Base-by-base conservation (phyloP, 1,284 basidiomycete genomes). In the Boletellus deceptivus region DNA sequence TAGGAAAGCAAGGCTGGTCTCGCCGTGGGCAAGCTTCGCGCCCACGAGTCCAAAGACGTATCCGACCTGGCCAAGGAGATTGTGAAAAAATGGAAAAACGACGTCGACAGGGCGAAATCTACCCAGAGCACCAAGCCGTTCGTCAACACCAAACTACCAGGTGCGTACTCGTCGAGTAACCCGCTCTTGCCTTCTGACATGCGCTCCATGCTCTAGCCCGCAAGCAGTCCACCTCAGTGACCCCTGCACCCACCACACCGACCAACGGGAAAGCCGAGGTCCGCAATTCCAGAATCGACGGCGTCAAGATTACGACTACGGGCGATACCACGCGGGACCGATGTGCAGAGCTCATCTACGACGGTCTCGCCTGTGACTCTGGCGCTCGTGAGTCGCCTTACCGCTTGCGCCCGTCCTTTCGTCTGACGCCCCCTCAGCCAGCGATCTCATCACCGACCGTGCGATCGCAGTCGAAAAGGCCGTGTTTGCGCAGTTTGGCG, bases 1-100 rank as follows among this genome's bases (percentile, higher is more conserved):
- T 45, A 92, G 91, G 90, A 92, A 69, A 93, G 91, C 63, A 93
- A 91, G 73, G 91, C 91, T 4, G 95, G 95, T 53, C 76, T 97
- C 11, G 91, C 93, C 0, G 91, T 98, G 3, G 94, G 93, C 45
- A 98, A 97, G 73, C 76, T 98, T 24, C 83, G 95, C 41, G 78
- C 80, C 27, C 83, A 93, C 66, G 70, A 80, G 0, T 77, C 83
- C 17, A 87, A 89, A 61, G 78, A 82, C 18, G 83, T 98, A 3
- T 70, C 91, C 3, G 86, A 91, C 51, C 74, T 93, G 4, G 92
- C 96, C 13, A 98, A 98, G 69, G 93, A 94, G 59, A 78, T 98
- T 33, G 95, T 98, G 42, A 91, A 87, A 71, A 86, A 88, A 67
- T 95, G 93, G 93, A 93, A 94, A 72, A 81, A 76, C 41, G 86